These are phyloP conservation scores for Amanita exitialis DNA, from an alignment of 768 basidiomycete species.

Conservation along the genomic window DNA sequence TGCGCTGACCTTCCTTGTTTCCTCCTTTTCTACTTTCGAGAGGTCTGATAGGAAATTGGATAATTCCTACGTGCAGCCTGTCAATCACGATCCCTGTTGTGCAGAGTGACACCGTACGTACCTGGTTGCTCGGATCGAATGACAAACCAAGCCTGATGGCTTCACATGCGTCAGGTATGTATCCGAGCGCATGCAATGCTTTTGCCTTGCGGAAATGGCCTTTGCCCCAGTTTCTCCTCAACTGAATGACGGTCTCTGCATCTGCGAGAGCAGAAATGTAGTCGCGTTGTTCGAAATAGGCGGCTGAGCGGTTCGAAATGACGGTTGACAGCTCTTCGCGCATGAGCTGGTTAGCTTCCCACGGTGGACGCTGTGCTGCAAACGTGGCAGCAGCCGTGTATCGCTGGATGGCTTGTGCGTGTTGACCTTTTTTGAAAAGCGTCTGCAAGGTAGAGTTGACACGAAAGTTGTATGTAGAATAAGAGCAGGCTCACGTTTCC, in stretches of 20 bases:
- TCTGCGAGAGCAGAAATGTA: slow-evolving; percentile 74
- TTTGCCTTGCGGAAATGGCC: slow-evolving; percentile 94
- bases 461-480: slow-evolving; percentile 11
- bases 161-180: slow-evolving; percentile 68
- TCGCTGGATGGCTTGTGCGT: slow-evolving; percentile 59
- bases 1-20: background rate
- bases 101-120: slow-evolving; percentile 14
- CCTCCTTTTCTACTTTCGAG: background rate
- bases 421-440: slow-evolving; percentile 68
- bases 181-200: slow-evolving; percentile 67
- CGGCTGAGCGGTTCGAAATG: slow-evolving; percentile 86
- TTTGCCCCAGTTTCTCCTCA: slow-evolving; percentile 88
- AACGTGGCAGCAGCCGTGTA: slow-evolving; percentile 75
- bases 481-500: slow-evolving; percentile 67
- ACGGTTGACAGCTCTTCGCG: slow-evolving; percentile 88
- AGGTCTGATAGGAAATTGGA: background rate
- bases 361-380: slow-evolving; percentile 75
- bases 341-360: slow-evolving; percentile 77
- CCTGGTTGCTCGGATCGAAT: slow-evolving; percentile 56
- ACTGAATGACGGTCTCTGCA: slow-evolving; percentile 79
- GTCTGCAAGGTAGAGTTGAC: slow-evolving; percentile 29
- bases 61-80: slow-evolving; percentile 8
- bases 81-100: no score
- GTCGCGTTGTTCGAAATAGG: slow-evolving; percentile 70
- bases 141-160: slow-evolving; percentile 76